Evolutionary conservation across 371 early-diverging fungal species (phyloP).

Genomic region (Mucor irregularis): DNA sequence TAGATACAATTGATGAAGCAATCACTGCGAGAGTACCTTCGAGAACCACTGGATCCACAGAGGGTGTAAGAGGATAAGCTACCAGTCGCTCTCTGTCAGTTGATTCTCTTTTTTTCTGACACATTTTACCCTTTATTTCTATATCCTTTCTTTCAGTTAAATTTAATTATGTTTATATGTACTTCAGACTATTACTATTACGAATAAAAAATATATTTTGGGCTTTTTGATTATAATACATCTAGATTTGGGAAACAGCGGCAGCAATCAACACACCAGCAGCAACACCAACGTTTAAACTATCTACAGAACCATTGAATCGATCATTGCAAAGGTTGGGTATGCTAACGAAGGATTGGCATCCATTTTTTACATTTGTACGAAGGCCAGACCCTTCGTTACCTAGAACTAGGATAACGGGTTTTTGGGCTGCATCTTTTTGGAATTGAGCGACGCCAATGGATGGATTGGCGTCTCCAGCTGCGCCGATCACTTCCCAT

Average conservation of each 20-base stretch:
- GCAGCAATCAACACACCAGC: constrained; percentile 52
- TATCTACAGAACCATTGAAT: constrained; percentile 48
- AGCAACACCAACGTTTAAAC: constrained; percentile 68
- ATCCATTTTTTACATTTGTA: constrained; percentile 39
- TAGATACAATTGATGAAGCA: constrained; percentile 50
- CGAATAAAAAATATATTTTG: constrained; percentile 2
- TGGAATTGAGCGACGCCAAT: constrained; percentile 3
- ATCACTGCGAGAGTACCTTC: constrained; percentile 41
- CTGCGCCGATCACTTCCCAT: constrained; percentile 61
- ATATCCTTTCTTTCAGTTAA: too few species aligned
- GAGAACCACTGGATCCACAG: constrained; percentile 26
- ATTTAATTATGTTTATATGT: neutral
- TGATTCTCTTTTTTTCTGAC: neutral
- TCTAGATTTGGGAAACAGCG: constrained; percentile 5
- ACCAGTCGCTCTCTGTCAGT: neutral
- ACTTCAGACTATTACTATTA: neutral
- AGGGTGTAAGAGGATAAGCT: constrained; percentile 2
- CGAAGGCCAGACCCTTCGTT: constrained; percentile 65
- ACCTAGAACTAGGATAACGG: constrained; percentile 62
- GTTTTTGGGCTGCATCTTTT: constrained; percentile 10
- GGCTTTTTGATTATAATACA: too few species aligned
- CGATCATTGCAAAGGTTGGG: constrained; percentile 6
- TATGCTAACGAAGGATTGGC: constrained; percentile 48
- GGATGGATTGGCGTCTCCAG: constrained; percentile 17
- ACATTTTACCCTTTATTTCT: neutral